Evolutionary conservation across 768 basidiomycete species (phyloP).

Genomic region (Tricholoma saponaceum): DNA sequence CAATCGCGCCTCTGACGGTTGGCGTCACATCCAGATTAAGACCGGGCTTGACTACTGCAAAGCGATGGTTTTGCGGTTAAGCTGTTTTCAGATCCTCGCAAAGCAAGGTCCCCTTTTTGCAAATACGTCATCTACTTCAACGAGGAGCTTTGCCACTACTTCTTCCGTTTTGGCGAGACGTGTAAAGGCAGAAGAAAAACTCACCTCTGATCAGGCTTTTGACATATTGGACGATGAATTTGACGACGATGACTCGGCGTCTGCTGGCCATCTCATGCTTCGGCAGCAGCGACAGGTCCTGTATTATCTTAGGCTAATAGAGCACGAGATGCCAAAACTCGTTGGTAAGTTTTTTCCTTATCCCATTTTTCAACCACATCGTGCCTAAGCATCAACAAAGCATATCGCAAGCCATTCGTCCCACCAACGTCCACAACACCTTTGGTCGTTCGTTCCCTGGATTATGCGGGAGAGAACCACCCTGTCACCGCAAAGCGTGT

Average conservation of each 20-base stretch:
- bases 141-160: slow-evolving; percentile 21
- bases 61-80: background rate
- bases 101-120: background rate
- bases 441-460: slow-evolving; percentile 67
- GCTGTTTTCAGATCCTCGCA: background rate
- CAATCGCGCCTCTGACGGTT: too few species aligned
- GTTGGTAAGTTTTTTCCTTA: slow-evolving; percentile 42
- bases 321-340: slow-evolving; percentile 84
- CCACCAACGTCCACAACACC: slow-evolving; percentile 58
- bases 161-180: slow-evolving; percentile 29
- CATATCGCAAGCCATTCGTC: slow-evolving; percentile 76
- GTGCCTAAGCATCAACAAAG: slow-evolving; percentile 34
- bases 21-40: too few species aligned
- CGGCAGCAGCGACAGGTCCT: slow-evolving; percentile 70
- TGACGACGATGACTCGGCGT: slow-evolving; percentile 60
- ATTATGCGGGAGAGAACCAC: slow-evolving; percentile 75
- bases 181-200: slow-evolving; percentile 35
- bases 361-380: background rate
- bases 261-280: slow-evolving; percentile 67
- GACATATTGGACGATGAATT: slow-evolving; percentile 42
- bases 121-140: slow-evolving; percentile 3
- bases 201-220: slow-evolving; percentile 35
- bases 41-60: too few species aligned
- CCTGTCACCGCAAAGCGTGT: slow-evolving; percentile 68
- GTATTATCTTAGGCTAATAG: slow-evolving; percentile 80